Conservation (phyloP, 768 basidiomycete genomes). For the Collybia sordida region DNA sequence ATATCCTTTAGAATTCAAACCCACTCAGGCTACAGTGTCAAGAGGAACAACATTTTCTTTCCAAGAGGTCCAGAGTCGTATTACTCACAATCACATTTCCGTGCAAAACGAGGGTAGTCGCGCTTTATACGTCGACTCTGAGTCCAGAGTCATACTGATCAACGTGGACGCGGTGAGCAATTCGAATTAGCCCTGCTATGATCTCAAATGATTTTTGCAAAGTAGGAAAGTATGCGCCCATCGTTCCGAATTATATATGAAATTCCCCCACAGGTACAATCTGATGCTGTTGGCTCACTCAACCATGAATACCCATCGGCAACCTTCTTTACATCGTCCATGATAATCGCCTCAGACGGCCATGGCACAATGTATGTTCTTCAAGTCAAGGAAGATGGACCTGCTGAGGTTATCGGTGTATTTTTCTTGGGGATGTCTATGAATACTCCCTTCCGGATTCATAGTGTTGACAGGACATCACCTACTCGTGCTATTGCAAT, state of each 20-base stretch:
- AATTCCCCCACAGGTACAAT: slow-evolving; percentile 53
- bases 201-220: slow-evolving; percentile 16
- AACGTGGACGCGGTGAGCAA: slow-evolving; percentile 56
- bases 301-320: slow-evolving; percentile 78
- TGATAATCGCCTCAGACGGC: slow-evolving; percentile 68
- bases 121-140: slow-evolving; percentile 68
- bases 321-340: slow-evolving; percentile 48
- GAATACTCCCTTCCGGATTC: slow-evolving; percentile 37
- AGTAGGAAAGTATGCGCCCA: slow-evolving; percentile 53
- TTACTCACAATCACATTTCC: slow-evolving; percentile 80
- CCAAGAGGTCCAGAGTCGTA: slow-evolving; percentile 80
- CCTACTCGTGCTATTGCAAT: slow-evolving; percentile 44
- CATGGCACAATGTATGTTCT: slow-evolving; percentile 66
- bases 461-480: slow-evolving; percentile 27
- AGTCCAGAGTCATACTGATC: slow-evolving; percentile 60
- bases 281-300: slow-evolving; percentile 32
- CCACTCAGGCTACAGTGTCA: slow-evolving; percentile 61
- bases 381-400: slow-evolving; percentile 34
- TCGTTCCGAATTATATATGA: slow-evolving; percentile 58
- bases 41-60: slow-evolving; percentile 66
- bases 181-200: background rate
- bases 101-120: slow-evolving; percentile 42
- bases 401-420: slow-evolving; percentile 47
- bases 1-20: slow-evolving; percentile 51
- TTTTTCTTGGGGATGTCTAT: slow-evolving; percentile 45